Conservation (phyloP, 768 basidiomycete species). For the Mycena latifolia region DNA sequence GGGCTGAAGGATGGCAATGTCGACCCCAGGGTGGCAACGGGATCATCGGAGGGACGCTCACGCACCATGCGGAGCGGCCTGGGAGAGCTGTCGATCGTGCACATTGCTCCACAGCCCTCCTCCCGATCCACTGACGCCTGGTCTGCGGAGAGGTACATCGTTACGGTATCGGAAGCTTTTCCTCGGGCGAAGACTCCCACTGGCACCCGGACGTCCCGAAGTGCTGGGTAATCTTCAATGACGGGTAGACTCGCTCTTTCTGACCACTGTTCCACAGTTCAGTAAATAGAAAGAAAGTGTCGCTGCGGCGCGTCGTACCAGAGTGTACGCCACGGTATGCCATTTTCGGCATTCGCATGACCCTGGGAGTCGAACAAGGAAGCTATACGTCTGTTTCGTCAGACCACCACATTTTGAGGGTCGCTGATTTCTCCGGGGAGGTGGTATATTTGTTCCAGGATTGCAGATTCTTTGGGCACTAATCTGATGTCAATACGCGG, state of each 20-base stretch:
- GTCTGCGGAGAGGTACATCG: background rate
- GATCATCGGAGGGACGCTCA: background rate
- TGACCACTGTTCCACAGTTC: slow-evolving; percentile 50
- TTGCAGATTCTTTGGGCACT: slow-evolving; percentile 60
- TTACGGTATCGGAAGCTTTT: slow-evolving; percentile 44
- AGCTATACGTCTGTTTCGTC: slow-evolving; percentile 73
- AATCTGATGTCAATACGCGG: background rate
- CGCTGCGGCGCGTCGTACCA: slow-evolving; percentile 46
- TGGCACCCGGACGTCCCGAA: slow-evolving; percentile 60
- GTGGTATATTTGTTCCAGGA: slow-evolving; percentile 53
- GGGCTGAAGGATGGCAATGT: slow-evolving; percentile 17
- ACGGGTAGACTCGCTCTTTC: slow-evolving; percentile 63
- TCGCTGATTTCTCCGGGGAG: slow-evolving; percentile 61
- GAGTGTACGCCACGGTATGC: slow-evolving; percentile 70
- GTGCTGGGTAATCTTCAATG: slow-evolving; percentile 63
- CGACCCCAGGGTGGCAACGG: background rate
- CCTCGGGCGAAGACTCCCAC: slow-evolving; percentile 66
- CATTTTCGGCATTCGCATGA: slow-evolving; percentile 60
- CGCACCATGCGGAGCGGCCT: background rate
- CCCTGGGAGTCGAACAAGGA: slow-evolving; percentile 61
- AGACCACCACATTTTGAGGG: slow-evolving; percentile 68
- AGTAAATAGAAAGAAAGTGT: background rate
- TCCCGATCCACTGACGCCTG: background rate
- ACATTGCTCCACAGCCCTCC: background rate
- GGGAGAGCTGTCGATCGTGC: background rate